Percentiles rank a stretch among this genome's conserved stretches.
These are phyloP conservation scores for Fusarium mangiferae DNA, from an alignment of 2,329 filamentous ascomycete species.

Conservation along the genomic window DNA sequence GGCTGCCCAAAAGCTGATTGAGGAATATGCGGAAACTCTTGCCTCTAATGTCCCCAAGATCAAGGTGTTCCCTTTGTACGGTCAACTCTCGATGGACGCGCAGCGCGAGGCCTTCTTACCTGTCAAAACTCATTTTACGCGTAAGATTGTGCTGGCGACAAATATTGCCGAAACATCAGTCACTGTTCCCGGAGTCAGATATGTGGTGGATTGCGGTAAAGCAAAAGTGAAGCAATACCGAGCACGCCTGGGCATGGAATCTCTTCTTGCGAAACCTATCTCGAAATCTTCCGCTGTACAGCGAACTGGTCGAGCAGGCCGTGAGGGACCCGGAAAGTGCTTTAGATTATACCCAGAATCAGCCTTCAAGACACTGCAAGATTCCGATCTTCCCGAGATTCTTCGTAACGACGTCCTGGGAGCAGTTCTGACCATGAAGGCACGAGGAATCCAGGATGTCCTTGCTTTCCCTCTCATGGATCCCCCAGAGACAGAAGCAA, in stretches of 20 bases:
- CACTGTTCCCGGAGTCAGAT: slow-evolving; percentile 91
- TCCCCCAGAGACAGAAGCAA: slow-evolving; percentile 77
- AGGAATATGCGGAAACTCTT: slow-evolving; percentile 79
- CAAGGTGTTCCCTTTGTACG: slow-evolving; percentile 83
- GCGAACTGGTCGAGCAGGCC: slow-evolving; percentile 88
- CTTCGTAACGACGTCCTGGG: slow-evolving; percentile 88
- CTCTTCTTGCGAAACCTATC: slow-evolving; percentile 87
- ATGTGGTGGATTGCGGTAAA: slow-evolving; percentile 92
- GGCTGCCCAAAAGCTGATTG: slow-evolving; percentile 79
- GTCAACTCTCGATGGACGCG: slow-evolving; percentile 85
- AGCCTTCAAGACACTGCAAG: slow-evolving; percentile 75
- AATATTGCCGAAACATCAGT: slow-evolving; percentile 99
- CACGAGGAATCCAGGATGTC: slow-evolving; percentile 84
- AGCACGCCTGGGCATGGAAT: slow-evolving; percentile 85
- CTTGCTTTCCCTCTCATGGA: slow-evolving; percentile 88
- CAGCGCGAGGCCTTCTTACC: slow-evolving; percentile 89
- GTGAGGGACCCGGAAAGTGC: slow-evolving; percentile 91
- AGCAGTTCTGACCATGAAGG: slow-evolving; percentile 92
- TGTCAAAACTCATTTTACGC: slow-evolving; percentile 74
- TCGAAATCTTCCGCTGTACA: slow-evolving; percentile 95
- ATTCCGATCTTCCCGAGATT: slow-evolving; percentile 87
- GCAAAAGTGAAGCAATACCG: slow-evolving; percentile 95
- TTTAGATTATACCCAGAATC: slow-evolving; percentile 88
- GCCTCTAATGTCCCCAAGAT: slow-evolving; percentile 79
- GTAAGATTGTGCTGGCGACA: slow-evolving; percentile 91